Evolutionary conservation across 768 basidiomycete species (phyloP), one percentile per base, ranked within the genome.

Genomic region (Lactifluus volemus): DNA sequence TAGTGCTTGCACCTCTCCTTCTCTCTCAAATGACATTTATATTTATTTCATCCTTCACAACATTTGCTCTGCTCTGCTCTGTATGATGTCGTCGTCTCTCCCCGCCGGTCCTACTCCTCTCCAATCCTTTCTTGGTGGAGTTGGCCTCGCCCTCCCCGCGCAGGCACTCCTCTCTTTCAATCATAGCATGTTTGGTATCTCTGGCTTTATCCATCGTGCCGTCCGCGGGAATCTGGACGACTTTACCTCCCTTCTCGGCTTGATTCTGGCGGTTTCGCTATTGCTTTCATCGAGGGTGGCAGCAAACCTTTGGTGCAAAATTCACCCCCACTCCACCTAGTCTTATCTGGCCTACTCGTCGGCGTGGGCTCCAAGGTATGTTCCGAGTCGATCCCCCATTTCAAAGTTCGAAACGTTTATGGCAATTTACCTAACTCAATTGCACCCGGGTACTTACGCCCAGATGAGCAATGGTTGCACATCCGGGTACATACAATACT

Each of bases 381-480:
- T 49, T 3, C 15, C 0, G 4, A 42, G 11, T n/a, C n/a, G 38
- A 21, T 39, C 45, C 7, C 30, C 15, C 29, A 6, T 25, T 34
- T 34, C n/a, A n/a, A n/a, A n/a, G n/a, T n/a, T n/a, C n/a, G 9
- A 9, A 4, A 21, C 2, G n/a, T 36, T 48, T 44, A 32, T 38
- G 21, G 17, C 36, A 19, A 25, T 25, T 45, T 21, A 12, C 36
- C 41, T 32, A 7, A 55, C 48, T 51, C 36, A 38, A 38, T 38
- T 38, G 38, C 38, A 38, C 6, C 47, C 48, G 8, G 25, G 8
- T 32, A 21, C 34, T 32, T 25, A 15, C 11, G 21, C 39, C 44
- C 42, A 80, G 84, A 68, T 85, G 55, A 74, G 79, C 15, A 83
- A 82, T 59, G 84, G 84, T 25, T 86, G 84, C 68, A 85, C 84